These are phyloP conservation scores for Penicillium waksmanii DNA, from an alignment of 495 filamentous ascomycete species.

Conservation along the genomic window DNA sequence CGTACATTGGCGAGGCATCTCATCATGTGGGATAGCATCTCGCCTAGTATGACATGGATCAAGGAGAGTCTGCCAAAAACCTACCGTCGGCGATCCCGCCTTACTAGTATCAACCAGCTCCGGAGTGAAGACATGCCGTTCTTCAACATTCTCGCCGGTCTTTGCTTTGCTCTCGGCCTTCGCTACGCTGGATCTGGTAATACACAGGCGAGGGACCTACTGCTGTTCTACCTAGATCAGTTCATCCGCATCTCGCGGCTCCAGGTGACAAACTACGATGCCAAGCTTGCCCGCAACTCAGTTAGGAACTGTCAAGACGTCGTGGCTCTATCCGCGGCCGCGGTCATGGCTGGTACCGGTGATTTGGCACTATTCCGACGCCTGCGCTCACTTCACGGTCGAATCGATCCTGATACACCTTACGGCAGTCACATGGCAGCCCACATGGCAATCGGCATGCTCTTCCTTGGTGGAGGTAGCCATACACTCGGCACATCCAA, in stretches of 20 bases:
- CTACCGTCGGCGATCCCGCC: slow-evolving; percentile 58
- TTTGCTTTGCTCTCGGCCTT: slow-evolving; percentile 84
- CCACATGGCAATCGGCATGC: slow-evolving; percentile 86
- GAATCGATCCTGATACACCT: slow-evolving; percentile 80
- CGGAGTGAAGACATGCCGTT: slow-evolving; percentile 83
- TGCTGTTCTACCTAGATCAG: slow-evolving; percentile 83
- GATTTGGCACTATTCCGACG: slow-evolving; percentile 89
- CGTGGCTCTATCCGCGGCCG: slow-evolving; percentile 76
- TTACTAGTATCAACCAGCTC: slow-evolving; percentile 59
- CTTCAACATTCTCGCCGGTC: slow-evolving; percentile 86
- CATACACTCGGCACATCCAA: slow-evolving; percentile 91
- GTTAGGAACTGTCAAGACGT: slow-evolving; percentile 89
- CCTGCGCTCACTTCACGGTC: slow-evolving; percentile 82
- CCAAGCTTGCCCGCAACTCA: slow-evolving; percentile 76
- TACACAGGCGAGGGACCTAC: slow-evolving; percentile 69
- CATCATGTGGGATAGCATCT: slow-evolving; percentile 89
- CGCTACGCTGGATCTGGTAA: slow-evolving; percentile 86
- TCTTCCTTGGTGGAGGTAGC: slow-evolving; percentile 91
- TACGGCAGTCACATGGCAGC: slow-evolving; percentile 93
- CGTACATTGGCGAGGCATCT: slow-evolving; percentile 88
- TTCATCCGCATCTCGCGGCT: slow-evolving; percentile 79
- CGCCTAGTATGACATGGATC: slow-evolving; percentile 73
- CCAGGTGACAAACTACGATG: slow-evolving; percentile 73
- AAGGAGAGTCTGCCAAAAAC: slow-evolving; percentile 67
- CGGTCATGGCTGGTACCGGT: slow-evolving; percentile 93